Conservation (phyloP, 2,329 filamentous ascomycete genomes). For the Periglandula ipomoeae region DNA sequence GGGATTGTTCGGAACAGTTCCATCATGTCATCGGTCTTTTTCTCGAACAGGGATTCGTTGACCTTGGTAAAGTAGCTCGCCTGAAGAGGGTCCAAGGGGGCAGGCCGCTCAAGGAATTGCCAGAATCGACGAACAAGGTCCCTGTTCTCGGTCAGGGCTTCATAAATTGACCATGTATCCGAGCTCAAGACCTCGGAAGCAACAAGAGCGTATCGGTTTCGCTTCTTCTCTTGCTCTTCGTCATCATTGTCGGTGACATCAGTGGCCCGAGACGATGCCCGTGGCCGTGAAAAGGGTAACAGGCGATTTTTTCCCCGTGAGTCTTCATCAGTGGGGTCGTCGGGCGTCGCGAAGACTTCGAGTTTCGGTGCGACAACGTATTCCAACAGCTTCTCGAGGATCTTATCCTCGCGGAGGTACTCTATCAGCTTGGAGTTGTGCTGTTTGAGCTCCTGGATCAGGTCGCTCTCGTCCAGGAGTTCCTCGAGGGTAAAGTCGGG, state of each 20-base stretch:
- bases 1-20: conserved; percentile 78
- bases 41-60: conserved; percentile 94
- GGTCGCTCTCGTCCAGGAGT: conserved; percentile 86
- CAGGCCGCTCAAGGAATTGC: conserved; percentile 75
- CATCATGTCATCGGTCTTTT: conserved; percentile 97
- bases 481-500: conserved; percentile 93
- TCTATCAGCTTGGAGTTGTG: conserved; percentile 97
- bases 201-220: conserved; percentile 88
- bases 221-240: conserved; percentile 80
- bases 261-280: conserved; percentile 42
- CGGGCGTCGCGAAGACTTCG: conserved; percentile 43
- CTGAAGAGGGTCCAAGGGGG: conserved; percentile 83
- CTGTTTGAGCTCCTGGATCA: conserved; percentile 96
- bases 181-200: conserved; percentile 89
- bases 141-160: conserved; percentile 80
- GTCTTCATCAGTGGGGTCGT: conserved; percentile 41
- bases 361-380: conserved; percentile 80
- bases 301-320: conserved; percentile 36
- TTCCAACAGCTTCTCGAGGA: conserved; percentile 76
- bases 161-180: conserved; percentile 94
- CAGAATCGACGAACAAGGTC: conserved; percentile 76
- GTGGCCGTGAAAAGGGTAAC: conserved; percentile 40
- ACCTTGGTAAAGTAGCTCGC: conserved; percentile 98
- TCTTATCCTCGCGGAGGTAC: conserved; percentile 79
- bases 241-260: conserved; percentile 40